Evolutionary conservation across 2,329 filamentous ascomycete species (phyloP), one percentile per base, ranked within the genome.

Genomic region (Domatiomyces globalis): DNA sequence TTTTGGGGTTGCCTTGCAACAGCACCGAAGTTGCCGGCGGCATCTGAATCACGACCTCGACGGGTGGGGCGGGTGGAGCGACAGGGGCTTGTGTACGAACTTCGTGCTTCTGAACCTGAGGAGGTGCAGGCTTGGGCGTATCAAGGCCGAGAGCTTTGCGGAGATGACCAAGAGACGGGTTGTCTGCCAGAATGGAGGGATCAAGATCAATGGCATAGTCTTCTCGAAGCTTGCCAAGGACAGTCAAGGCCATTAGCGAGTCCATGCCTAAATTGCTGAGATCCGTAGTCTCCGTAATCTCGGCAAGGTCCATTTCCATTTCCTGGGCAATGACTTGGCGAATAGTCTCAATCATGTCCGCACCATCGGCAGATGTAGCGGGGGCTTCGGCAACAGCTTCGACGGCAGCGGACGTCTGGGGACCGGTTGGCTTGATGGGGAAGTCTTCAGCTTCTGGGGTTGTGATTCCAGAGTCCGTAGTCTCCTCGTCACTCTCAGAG

Each of bases 251-350:
- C 63, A 73, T 69, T 20, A 72, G 59, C 3, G 70, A 72, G 52
- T 73, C 70, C 62, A 73, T 69, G 4, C 70, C 70, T 58, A 72
- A 63, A 49, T 69, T 66, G 19, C 61, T 64, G 43, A 73, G 61
- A 50, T 71, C 70, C 9, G 66, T 65, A 7, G 67, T 62, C 22
- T 62, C 66, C 8, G 64, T 60, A 22, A 73, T 63, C 43, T 72
- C 70, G 8, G 63, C 63, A 1, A 67, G 59, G 9, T 67, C 57
- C 33, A 73, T 64, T 27, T 69, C 70, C 55, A 72, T 72, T 51
- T 72, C 69, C 46, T 70, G 66, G 1, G 68, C 65, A 43, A 73
- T 61, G 36, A 66, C 70, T 9, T 63, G 57, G n/a, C 67, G 62
- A 25, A 72, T 69, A 33, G 64, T 64, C 53, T 65, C 65, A 56